A percentile compares a stretch with the other conserved stretches of the same genome.
Conservation (phyloP, 805 yeast species). For the Cyberlindnera galapagoensis region DNA sequence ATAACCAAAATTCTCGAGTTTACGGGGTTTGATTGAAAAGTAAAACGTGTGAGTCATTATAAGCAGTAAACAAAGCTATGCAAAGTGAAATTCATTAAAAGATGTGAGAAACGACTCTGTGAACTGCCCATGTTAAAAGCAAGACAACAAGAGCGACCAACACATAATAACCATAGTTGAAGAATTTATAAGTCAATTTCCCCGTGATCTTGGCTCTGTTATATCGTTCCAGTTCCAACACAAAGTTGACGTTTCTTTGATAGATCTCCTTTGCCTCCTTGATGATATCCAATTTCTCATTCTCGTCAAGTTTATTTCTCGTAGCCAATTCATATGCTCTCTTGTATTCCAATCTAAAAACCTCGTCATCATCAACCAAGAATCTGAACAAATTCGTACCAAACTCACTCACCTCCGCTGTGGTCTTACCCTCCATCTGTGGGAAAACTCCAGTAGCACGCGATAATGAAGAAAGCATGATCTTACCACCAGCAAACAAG, state of each 20-base stretch:
- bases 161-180: conserved; percentile 47
- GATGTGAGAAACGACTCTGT: conserved; percentile 25
- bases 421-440: conserved; percentile 57
- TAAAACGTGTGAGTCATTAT: too few species aligned
- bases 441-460: conserved; percentile 72
- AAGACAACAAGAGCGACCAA: conserved; percentile 28
- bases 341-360: conserved; percentile 60
- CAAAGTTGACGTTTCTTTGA: conserved; percentile 50
- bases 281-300: conserved; percentile 63
- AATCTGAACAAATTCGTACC: conserved; percentile 72
- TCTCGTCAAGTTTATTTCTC: conserved; percentile 61
- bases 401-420: conserved; percentile 49
- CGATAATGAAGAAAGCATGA: conserved; percentile 60
- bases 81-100: too few species aligned
- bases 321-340: conserved; percentile 74
- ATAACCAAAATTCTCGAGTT: too few species aligned
- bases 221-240: conserved; percentile 61
- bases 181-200: conserved; percentile 46
- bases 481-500: conserved; percentile 78
- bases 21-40: too few species aligned
- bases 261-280: conserved; percentile 63
- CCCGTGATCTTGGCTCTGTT: conserved; percentile 52
- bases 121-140: conserved; percentile 28
- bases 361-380: conserved; percentile 61
- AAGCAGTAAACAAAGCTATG: too few species aligned